Evolutionary conservation across 163 green algal genomes (phyloP).

Genomic region (Scenedesmus sp.): DNA sequence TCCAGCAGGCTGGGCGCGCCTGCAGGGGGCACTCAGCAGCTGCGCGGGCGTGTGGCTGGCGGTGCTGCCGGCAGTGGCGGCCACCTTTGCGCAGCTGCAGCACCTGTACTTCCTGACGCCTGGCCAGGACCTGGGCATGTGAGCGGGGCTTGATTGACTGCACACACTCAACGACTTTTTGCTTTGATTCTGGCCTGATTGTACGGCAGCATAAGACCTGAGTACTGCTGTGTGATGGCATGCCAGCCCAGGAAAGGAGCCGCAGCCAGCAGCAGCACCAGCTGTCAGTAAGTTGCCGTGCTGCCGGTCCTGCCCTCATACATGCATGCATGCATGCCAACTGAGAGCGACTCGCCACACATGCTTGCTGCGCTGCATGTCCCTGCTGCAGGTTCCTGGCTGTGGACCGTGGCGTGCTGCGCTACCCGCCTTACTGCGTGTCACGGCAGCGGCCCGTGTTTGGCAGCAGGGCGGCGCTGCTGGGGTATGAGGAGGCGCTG

Average conservation of each 20-base stretch:
- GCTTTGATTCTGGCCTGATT: too few species aligned
- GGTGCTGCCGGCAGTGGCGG: slow-evolving; percentile 37
- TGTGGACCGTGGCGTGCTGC: slow-evolving; percentile 63
- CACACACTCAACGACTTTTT: too few species aligned
- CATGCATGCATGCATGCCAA: too few species aligned
- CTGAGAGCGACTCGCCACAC: too few species aligned
- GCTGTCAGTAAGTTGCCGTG: too few species aligned
- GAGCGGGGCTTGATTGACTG: background rate
- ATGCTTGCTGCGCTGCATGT: background rate
- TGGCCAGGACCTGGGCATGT: slow-evolving; percentile 62
- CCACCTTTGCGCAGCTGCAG: slow-evolving; percentile 61
- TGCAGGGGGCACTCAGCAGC: slow-evolving; percentile 3
- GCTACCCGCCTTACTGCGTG: slow-evolving; percentile 76
- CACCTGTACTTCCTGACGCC: slow-evolving; percentile 80
- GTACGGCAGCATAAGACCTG: too few species aligned
- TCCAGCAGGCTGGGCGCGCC: background rate
- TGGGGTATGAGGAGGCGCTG: slow-evolving; percentile 85
- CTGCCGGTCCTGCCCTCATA: too few species aligned
- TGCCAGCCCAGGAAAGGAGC: too few species aligned
- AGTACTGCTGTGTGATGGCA: too few species aligned
- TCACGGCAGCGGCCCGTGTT: slow-evolving; percentile 55
- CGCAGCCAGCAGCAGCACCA: background rate
- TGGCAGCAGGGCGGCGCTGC: slow-evolving; percentile 60
- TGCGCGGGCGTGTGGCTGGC: slow-evolving; percentile 59
- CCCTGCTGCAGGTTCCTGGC: slow-evolving; percentile 72